Evolutionary conservation across 1,139 yeast genomes (phyloP), one percentile per base, ranked within the genome.

Genomic region (Scheffersomyces illinoinensis): DNA sequence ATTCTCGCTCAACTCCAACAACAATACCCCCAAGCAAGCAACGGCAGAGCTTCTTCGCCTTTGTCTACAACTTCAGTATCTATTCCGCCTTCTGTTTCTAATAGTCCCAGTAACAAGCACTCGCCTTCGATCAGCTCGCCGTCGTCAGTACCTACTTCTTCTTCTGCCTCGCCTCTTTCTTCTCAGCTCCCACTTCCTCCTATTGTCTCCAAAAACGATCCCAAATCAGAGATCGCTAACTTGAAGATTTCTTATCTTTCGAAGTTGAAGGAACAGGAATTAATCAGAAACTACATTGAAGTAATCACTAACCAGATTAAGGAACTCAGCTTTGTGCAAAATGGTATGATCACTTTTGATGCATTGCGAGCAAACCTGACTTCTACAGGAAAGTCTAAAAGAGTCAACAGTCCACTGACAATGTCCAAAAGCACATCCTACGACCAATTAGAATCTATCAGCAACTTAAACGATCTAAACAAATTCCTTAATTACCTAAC

Each of bases 301-400:
- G 78, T 79, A 7, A 73, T 81, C 39, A 74, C 76, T 56, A 78
- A 78, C 61, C 85, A 81, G 63, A 81, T 81, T 61, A 78, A 80
- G 62, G 84, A 81, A 64, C 70, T 81, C 48, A 74, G 73, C 53
- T 80, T 81, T 65, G 83, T 80, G 5, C 82, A 79, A 62, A 80
- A 76, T 63, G 85, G 85, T 5, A 82, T 79, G 50, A 79, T 81
- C 56, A 77, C 84, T 0, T 73, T 77, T 59, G 84, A 80, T 66
- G 83, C 84, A 1, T 70, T 81, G 54, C 76, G 61, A 47, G 55
- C 52, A 20, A 17, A 50, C 55, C 43, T 33, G 43, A n/a, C 64
- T 47, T 56, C 65, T 14, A 47, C 57, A 59, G n/a, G 51, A 14
- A 23, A 43, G 52, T 33, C 53, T 7, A 48, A 47, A 46, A 50